Conservation (phyloP, 805 yeast species). For the Wickerhamomyces bovis region DNA sequence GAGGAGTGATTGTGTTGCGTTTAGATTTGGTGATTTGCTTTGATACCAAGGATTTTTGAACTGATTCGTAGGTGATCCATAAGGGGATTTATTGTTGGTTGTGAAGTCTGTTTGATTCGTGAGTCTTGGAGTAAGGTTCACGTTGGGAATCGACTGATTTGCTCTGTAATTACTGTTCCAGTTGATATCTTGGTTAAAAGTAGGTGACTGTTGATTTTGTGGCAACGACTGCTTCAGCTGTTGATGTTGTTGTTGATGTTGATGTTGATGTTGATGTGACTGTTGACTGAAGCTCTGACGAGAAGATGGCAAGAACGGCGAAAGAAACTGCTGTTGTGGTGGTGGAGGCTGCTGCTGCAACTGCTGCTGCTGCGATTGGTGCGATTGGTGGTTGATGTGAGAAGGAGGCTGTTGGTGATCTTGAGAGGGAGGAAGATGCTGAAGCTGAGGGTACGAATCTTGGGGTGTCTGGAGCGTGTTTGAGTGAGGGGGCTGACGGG, state of each 20-base stretch:
- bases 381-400: background rate
- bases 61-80: slow-evolving; percentile 24
- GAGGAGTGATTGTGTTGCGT: background rate
- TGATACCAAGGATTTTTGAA: slow-evolving; percentile 25
- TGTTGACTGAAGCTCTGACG: background rate
- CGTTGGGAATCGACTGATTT: slow-evolving; percentile 10
- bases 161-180: slow-evolving; percentile 22
- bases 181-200: slow-evolving; percentile 11
- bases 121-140: slow-evolving; percentile 17
- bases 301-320: background rate
- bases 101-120: slow-evolving; percentile 4
- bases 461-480: slow-evolving; percentile 3
- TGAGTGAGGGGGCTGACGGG: slow-evolving; percentile 2
- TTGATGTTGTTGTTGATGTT: slow-evolving; percentile 5
- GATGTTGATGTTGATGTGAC: background rate
- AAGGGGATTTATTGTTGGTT: slow-evolving; percentile 14
- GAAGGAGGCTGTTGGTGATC: too few relatives aligned
- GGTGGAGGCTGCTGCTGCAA: slow-evolving; percentile 3
- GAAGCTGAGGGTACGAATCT: background rate
- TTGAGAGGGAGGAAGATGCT: too few relatives aligned
- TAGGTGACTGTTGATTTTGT: background rate
- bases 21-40: slow-evolving; percentile 12
- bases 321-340: slow-evolving; percentile 3
- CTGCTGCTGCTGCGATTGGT: background rate
- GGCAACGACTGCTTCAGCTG: background rate